Evolutionary conservation across 2,329 filamentous ascomycete genomes (phyloP).

Genomic region (Septoria linicola): DNA sequence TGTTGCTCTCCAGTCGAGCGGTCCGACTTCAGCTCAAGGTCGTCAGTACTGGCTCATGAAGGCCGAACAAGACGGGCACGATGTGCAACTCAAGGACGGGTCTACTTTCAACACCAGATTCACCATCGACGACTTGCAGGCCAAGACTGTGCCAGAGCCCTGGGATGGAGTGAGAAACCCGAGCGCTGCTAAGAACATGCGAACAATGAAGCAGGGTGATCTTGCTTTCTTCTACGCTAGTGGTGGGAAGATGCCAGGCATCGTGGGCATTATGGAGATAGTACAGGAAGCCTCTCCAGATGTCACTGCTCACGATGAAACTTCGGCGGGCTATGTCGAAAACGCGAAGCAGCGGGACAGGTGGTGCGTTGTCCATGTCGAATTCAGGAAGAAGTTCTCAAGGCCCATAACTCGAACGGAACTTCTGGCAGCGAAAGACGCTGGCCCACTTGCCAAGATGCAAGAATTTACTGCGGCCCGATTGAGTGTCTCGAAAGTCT

Average conservation of each 20-base stretch:
- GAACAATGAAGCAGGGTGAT: constrained; percentile 87
- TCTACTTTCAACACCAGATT: constrained; percentile 87
- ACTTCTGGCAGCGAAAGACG: constrained; percentile 62
- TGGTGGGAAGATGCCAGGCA: constrained; percentile 84
- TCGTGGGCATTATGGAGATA: constrained; percentile 68
- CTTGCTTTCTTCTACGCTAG: constrained; percentile 97
- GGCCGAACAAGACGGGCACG: constrained; percentile 74
- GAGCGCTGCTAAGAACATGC: constrained; percentile 80
- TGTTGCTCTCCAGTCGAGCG: background rate
- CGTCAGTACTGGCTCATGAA: constrained; percentile 51
- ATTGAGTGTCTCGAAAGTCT: constrained; percentile 74
- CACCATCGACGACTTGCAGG: constrained; percentile 84
- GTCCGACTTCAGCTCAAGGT: constrained; percentile 15
- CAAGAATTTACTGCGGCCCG: constrained; percentile 80
- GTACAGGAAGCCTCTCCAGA: constrained; percentile 81
- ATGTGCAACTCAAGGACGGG: constrained; percentile 66
- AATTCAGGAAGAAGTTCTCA: constrained; percentile 79
- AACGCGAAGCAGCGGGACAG: constrained; percentile 70
- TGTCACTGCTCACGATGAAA: constrained; percentile 67
- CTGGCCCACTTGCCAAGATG: constrained; percentile 59
- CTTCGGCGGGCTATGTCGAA: constrained; percentile 79
- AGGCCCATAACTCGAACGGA: constrained; percentile 67
- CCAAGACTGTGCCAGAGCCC: constrained; percentile 72
- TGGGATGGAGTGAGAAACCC: constrained; percentile 70
- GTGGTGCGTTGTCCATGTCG: constrained; percentile 88